Conservation (phyloP, 768 basidiomycete genomes). For the Auriscalpium microsporum region DNA sequence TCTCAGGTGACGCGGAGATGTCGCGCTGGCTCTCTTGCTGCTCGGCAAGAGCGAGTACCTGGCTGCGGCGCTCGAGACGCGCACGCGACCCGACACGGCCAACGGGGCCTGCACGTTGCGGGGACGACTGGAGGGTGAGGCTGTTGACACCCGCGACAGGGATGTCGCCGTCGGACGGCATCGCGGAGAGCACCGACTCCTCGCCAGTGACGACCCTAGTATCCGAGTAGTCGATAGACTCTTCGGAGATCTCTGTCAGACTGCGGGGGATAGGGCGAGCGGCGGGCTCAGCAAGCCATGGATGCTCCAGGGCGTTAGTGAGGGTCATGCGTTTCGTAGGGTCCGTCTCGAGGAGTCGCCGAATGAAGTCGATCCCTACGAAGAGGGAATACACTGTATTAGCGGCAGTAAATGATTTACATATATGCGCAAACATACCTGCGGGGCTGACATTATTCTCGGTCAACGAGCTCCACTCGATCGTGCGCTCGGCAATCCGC, state of each 20-base stretch:
- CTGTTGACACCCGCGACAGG: not conserved
- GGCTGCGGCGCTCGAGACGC: slow-evolving; percentile 6
- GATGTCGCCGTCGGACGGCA: not conserved
- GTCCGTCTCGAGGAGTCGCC: slow-evolving; percentile 51
- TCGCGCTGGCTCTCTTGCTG: not conserved
- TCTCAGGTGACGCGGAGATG: not conserved
- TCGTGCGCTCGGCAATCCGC: slow-evolving; percentile 10
- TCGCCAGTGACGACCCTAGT: not conserved
- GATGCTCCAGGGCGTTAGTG: slow-evolving; percentile 56
- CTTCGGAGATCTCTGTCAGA: not conserved
- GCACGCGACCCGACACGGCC: not conserved
- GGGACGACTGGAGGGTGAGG: not conserved
- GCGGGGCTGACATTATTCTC: slow-evolving; percentile 22
- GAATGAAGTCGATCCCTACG: slow-evolving; percentile 60
- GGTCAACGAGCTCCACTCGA: slow-evolving; percentile 5
- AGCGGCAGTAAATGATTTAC: not conserved
- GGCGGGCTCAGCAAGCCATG: slow-evolving; percentile 49
- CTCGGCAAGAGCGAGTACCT: slow-evolving; percentile 10
- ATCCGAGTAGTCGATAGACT: not conserved
- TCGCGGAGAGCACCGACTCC: slow-evolving; percentile 10
- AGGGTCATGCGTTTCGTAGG: slow-evolving; percentile 67
- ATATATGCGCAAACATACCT: slow-evolving; percentile 31
- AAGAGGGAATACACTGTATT: slow-evolving; percentile 3
- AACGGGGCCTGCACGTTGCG: not conserved
- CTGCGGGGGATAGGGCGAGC: not conserved